phyloP scores from a whole-genome alignment of 2,329 filamentous ascomycete genomes.

The Aureobasidium uvarum region DNA sequence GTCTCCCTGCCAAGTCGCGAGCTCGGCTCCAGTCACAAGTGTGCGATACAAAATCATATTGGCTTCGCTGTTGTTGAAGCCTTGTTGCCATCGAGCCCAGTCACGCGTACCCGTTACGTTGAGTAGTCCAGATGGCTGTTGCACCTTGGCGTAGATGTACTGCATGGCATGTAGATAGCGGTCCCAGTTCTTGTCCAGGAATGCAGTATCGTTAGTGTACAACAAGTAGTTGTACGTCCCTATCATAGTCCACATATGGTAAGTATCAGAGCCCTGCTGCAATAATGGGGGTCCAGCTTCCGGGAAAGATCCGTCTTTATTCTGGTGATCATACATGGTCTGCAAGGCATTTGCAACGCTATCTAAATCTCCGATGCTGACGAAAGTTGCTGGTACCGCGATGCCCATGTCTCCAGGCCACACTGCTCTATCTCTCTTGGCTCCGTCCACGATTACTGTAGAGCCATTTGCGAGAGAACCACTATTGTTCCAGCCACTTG shows the following conservation, averaged over 20 bases:
- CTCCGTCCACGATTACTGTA: constrained; percentile 42
- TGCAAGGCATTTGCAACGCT: constrained; percentile 51
- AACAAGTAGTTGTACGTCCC: constrained; percentile 59
- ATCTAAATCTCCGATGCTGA: constrained; percentile 47
- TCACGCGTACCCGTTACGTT: constrained; percentile 52
- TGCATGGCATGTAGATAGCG: constrained; percentile 51
- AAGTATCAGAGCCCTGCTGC: constrained; percentile 35
- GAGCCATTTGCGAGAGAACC: constrained; percentile 37
- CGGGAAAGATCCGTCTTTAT: constrained; percentile 40
- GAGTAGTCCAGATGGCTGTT: constrained; percentile 47
- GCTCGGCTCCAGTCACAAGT: constrained; percentile 34
- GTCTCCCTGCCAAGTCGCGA: constrained; percentile 36
- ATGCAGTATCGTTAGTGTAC: constrained; percentile 54
- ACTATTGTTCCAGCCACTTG: constrained; percentile 40
- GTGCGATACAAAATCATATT: constrained; percentile 54
- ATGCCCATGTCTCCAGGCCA: constrained; percentile 54
- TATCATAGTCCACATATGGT: constrained; percentile 55
- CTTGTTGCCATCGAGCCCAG: constrained; percentile 53
- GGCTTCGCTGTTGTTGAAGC: constrained; percentile 52
- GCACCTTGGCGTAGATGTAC: constrained; percentile 47
- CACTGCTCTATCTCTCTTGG: constrained; percentile 42
- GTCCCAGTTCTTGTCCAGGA: constrained; percentile 50
- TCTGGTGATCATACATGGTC: constrained; percentile 48
- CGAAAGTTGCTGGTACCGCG: constrained; percentile 47
- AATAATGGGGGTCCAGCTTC: constrained; percentile 44